A percentile compares a stretch with the other conserved stretches of the same genome.
phyloP scores from a whole-genome alignment of 345 rosid genomes.

The Linum trigynum region DNA sequence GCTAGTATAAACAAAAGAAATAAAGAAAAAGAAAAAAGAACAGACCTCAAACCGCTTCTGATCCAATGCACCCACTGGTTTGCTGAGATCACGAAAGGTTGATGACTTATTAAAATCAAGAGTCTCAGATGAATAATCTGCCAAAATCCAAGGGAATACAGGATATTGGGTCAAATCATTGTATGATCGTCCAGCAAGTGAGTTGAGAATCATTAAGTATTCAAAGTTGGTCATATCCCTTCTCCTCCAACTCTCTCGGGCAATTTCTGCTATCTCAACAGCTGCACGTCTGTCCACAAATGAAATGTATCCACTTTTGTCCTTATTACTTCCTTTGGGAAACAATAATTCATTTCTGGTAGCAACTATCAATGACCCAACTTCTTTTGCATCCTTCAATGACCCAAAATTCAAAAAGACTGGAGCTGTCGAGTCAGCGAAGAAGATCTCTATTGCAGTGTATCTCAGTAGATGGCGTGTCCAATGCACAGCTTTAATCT shows the following conservation, averaged over 20 bases:
- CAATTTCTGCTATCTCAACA: slow-evolving; percentile 82
- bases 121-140: slow-evolving; percentile 79
- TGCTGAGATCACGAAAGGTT: slow-evolving; percentile 89
- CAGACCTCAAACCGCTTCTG: slow-evolving; percentile 82
- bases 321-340: slow-evolving; percentile 77
- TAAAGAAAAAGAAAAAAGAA: slow-evolving; percentile 4
- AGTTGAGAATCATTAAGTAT: slow-evolving; percentile 85
- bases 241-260: slow-evolving; percentile 91
- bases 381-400: slow-evolving; percentile 75
- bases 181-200: slow-evolving; percentile 93
- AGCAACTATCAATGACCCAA: slow-evolving; percentile 72
- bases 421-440: slow-evolving; percentile 63
- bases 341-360: slow-evolving; percentile 74
- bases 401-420: slow-evolving; percentile 70
- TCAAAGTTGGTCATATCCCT: slow-evolving; percentile 94
- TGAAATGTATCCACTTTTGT: slow-evolving; percentile 64
- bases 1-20: no score
- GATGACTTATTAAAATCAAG: slow-evolving; percentile 93
- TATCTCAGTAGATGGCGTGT: slow-evolving; percentile 90
- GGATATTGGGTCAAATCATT: slow-evolving; percentile 97
- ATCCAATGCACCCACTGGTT: slow-evolving; percentile 96
- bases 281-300: slow-evolving; percentile 89
- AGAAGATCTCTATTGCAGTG: slow-evolving; percentile 84
- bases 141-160: slow-evolving; percentile 91
- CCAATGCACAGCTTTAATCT: slow-evolving; percentile 88